Evolutionary conservation across 2,329 filamentous ascomycete genomes (phyloP).

Genomic region (Periconia macrospinosa): DNA sequence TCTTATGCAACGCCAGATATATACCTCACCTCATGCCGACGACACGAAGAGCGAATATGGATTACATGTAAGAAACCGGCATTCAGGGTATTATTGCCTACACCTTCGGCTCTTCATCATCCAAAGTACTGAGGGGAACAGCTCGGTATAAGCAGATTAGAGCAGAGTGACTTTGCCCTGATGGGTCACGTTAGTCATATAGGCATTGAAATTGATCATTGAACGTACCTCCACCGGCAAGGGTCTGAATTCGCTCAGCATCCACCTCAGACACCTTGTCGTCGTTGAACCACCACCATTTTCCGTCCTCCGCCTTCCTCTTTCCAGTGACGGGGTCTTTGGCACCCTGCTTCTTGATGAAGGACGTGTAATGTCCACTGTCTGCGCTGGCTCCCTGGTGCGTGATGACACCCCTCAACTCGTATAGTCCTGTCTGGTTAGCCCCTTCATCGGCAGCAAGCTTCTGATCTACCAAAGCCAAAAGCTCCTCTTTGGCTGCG

Average conservation of each 20-base stretch:
- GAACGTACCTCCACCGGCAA: constrained; percentile 78
- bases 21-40: constrained; percentile 9
- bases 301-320: constrained; percentile 79
- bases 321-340: constrained; percentile 77
- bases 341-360: constrained; percentile 85
- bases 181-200: constrained; percentile 14
- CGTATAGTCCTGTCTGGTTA: constrained; percentile 94
- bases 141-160: constrained; percentile 79
- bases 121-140: constrained; percentile 66
- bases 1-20: constrained; percentile 34
- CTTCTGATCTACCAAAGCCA: constrained; percentile 73
- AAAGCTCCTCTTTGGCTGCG: constrained; percentile 84
- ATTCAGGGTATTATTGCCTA: constrained; percentile 8
- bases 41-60: constrained; percentile 13
- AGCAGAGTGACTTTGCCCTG: constrained; percentile 75
- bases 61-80: constrained; percentile 1
- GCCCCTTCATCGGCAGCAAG: constrained; percentile 76
- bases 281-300: constrained; percentile 99
- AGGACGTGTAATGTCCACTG: constrained; percentile 96
- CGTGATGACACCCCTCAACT: constrained; percentile 90
- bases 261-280: constrained; percentile 94
- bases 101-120: constrained; percentile 45
- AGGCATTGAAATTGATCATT: not conserved
- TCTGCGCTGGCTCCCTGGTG: constrained; percentile 97
- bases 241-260: constrained; percentile 83